Base-by-base conservation (phyloP, 768 basidiomycete genomes). In the Chalciporus pseudorubinellus region DNA sequence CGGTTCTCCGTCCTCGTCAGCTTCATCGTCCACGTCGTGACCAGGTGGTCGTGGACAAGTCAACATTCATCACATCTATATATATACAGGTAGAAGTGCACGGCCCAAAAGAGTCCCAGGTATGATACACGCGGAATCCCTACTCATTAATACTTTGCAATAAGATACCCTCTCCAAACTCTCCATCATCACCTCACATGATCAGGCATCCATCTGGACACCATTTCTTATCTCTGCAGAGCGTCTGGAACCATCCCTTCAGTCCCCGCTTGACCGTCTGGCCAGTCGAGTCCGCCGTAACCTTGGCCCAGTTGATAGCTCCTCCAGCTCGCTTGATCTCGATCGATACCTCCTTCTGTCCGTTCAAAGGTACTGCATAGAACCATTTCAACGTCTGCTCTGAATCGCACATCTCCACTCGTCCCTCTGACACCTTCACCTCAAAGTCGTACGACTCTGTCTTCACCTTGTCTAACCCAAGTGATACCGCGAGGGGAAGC, bases 301-400 rank as follows among this genome's bases (percentile, higher is more conserved):
- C 45, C 29, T 21, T 24, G 4, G 31, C 16, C 56, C 62, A 66
- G 39, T 65, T 59, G 21, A 79, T 73, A 0, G 74, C 65, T 1
- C 80, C 78, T 11, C 74, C 74, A 2, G 58, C 58, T 39, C 80
- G 56, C 56, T 61, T 69, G 43, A 81, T 59, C 58, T 73, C 70
- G 50, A 81, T 73, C 46, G 65, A 68, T 57, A 74, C 69, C 46
- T 66, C 70, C 19, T 59, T 60, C 18, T 55, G 52, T 14, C 61
- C 67, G 0, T 22, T 51, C 9, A 44, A 46, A 4, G 77, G 74
- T 1, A 70, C 58, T 13, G 59, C 59, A 54, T 81, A 81, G 51
- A 62, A 77, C 79, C 79, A 85, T 48, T 65, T 68, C 39, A 86
- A 60, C n/a, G 57, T 70, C 64, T 83, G 80, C 12, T 77, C 78